Base-by-base conservation (phyloP, 1,284 basidiomycete species). In the Heterobasidion irregulare region DNA sequence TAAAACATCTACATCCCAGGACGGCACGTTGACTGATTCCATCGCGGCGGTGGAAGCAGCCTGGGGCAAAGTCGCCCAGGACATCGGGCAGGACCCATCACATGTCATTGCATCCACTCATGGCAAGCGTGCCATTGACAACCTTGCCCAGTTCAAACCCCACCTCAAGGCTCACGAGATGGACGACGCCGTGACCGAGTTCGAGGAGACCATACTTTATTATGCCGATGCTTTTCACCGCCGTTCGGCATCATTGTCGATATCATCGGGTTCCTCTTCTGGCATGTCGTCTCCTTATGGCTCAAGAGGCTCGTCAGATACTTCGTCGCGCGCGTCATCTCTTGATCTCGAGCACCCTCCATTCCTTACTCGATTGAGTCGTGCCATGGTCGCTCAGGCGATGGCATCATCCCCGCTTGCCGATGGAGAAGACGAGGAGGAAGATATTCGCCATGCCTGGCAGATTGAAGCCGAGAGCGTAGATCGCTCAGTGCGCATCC, bases 21-120 rank as follows among this genome's bases (percentile, higher is more conserved):
- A 86, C 64, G 84, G 84, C 47, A 88, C 85, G 10, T 72, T 89
- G 54, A 88, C 86, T 53, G 84, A 89, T 65, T 87, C 84, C 32
- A 89, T 89, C 64, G 73, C 82, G 18, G 87, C 87, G 8, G 85
- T 89, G 59, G 88, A 90, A 67, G 84, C 85, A 7, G 88, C 88
- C 7, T 90, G 88, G 88, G 80, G 79, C 41, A 84, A 83, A 62
- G 85, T 90, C 52, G 87, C 88, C 3, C 72, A 72, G 47, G 84
- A 87, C 66, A 78, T 87, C 50, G 82, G 82, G 53, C 78, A 82
- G 66, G 82, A 86, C 67, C 83, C 82, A 9, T 72, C 70, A 57
- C 74, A 78, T 55, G 82, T 86, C 58, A 86, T 86, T 64, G 79
- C 80, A 35, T 84, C 84, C 45, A 89, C 87, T 9, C 88, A 90